Percentiles rank a stretch among this genome's conserved stretches.
These are phyloP conservation scores for Nannochloropsis salina DNA, from an alignment of 108 stramenopile species.

Conservation along the genomic window DNA sequence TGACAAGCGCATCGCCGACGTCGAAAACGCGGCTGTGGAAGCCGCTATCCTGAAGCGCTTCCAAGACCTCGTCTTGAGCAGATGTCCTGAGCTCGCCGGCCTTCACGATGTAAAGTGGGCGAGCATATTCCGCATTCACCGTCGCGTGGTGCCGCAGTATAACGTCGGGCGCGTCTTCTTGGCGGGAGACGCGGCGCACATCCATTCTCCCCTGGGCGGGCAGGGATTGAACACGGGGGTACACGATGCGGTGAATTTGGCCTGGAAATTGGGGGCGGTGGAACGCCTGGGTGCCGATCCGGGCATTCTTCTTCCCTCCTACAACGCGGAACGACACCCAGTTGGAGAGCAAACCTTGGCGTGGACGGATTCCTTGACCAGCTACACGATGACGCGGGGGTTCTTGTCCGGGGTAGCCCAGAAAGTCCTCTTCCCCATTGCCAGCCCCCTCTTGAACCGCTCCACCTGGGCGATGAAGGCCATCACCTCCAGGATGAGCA, in stretches of 20 bases:
- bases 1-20: not conserved
- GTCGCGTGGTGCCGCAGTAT: not conserved
- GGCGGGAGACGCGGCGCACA: slow-evolving; percentile 15
- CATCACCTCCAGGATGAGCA: not conserved
- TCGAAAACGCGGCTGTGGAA: not conserved
- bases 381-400: not conserved
- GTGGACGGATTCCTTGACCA: slow-evolving; percentile 12
- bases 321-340: not conserved
- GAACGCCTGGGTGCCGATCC: not conserved
- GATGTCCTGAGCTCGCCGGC: not conserved
- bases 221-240: not conserved
- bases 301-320: not conserved
- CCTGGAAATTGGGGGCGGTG: not conserved
- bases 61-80: not conserved
- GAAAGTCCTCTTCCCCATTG: not conserved
- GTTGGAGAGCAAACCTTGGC: not conserved
- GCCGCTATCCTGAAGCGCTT: not conserved
- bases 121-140: not conserved
- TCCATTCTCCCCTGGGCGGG: not conserved
- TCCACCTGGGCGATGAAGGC: not conserved
- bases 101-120: not conserved
- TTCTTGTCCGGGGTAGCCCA: not conserved
- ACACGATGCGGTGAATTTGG: not conserved
- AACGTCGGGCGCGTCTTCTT: not conserved
- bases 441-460: not conserved